Conservation (phyloP, 495 filamentous ascomycete species). For the Aspergillus asperescens region DNA sequence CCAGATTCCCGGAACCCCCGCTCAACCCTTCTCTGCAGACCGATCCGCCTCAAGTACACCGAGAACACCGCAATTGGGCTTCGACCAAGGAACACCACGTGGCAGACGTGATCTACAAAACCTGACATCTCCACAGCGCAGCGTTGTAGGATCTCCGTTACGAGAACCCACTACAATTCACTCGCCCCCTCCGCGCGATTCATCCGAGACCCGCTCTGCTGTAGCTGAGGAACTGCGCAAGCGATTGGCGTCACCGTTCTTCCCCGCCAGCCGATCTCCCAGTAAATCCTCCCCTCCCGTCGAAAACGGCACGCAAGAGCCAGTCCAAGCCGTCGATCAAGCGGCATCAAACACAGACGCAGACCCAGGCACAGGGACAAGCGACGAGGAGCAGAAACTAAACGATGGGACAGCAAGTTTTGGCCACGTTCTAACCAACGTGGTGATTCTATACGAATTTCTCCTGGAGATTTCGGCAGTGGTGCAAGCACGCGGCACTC, state of each 20-base stretch:
- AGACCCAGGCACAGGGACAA: too few relatives aligned
- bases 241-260: conserved; percentile 36
- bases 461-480: conserved; percentile 82
- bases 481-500: conserved; percentile 74
- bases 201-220: conserved; percentile 24
- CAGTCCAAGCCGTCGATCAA: background rate
- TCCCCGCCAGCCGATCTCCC: conserved; percentile 11
- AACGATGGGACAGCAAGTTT: conserved; percentile 49
- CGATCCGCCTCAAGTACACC: conserved; percentile 17
- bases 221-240: conserved; percentile 35
- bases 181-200: conserved; percentile 27
- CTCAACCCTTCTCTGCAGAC: conserved; percentile 17
- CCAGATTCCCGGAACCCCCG: conserved; percentile 23
- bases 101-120: conserved; percentile 15
- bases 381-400: conserved; percentile 31
- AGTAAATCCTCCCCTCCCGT: background rate
- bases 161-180: conserved; percentile 19
- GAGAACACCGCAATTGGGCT: conserved; percentile 5
- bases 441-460: conserved; percentile 64
- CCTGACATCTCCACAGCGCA: conserved; percentile 17
- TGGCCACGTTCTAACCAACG: conserved; percentile 76
- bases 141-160: conserved; percentile 20
- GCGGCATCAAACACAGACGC: conserved; percentile 30
- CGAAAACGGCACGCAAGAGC: background rate
- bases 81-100: conserved; percentile 16